Evolutionary conservation across 1,284 basidiomycete species (phyloP).

Genomic region (Pseudomicrostroma phylloplanum): DNA sequence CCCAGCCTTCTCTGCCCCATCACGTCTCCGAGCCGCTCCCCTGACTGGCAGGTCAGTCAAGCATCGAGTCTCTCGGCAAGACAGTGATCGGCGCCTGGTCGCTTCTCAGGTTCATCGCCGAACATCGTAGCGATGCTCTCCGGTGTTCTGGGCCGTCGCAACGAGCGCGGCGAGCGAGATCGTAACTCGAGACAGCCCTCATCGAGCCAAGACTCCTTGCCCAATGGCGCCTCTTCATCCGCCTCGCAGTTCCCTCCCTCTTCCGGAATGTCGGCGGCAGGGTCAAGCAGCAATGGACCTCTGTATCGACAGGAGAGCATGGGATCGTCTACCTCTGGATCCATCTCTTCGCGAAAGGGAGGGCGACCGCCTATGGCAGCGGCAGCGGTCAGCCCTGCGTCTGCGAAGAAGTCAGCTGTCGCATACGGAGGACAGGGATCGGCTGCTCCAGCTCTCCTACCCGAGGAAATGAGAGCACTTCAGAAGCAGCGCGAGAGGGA

Average conservation of each 20-base stretch:
- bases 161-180: conserved; percentile 1
- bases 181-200: neutral
- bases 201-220: neutral
- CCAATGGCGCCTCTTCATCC: neutral
- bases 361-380: neutral
- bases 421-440: neutral
- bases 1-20: too few relatives aligned
- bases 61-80: too few relatives aligned
- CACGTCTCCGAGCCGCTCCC: too few relatives aligned
- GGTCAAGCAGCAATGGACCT: too few relatives aligned
- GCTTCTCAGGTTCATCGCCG: too few relatives aligned
- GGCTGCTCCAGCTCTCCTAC: conserved; percentile 2
- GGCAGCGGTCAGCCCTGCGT: neutral
- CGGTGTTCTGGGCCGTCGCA: neutral
- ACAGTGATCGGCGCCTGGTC: too few relatives aligned
- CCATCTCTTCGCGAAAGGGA: neutral
- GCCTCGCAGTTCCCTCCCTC: too few relatives aligned
- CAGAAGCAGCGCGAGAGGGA: conserved; percentile 3
- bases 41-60: too few relatives aligned
- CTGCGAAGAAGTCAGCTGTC: neutral
- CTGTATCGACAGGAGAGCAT: neutral
- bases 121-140: neutral
- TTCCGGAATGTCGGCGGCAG: too few relatives aligned
- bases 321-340: too few relatives aligned
- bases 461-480: conserved; percentile 5